Evolutionary conservation across 139 green algal genomes (phyloP), one percentile per base, ranked within the genome.

Genomic region (Chlorella sp.): DNA sequence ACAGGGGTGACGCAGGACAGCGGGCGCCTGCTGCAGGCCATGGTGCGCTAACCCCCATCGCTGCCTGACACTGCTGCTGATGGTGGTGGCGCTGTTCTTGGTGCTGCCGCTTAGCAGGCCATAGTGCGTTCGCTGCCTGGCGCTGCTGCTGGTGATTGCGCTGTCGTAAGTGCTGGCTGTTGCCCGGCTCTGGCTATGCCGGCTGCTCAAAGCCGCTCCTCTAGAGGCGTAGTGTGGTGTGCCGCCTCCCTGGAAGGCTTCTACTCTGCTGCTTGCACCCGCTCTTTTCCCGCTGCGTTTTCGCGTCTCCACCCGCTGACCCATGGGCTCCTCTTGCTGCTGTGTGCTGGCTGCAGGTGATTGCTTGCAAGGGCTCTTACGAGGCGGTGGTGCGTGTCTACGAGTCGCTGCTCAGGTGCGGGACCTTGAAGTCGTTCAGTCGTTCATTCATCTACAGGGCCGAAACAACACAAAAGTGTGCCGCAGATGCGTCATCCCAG

Each of bases 331-430:
- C 28, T 18, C 53, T 32, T 30, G 1, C 36, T 69, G 1, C 32
- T 16, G 21, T 37, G 2, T 48, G 19, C 61, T 16, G 36, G 21
- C 80, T 53, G 57, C 86, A 90, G 86, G 37, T 91, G 16, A 26
- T 12, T 12, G 88, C 88, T 2, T 93, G 89, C 66, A 28, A 60
- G 30, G 86, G 86, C 2, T 91, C 91, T 22, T 92, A 86, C 64
- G 90, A 93, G 53, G 83, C 86, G 11, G 82, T 85, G n/a, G 69
- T 94, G 18, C 88, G 83, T 19, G 66, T 69, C 15, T 93, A 93
- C 61, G 91, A 93, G 42, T 32, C 73, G 32, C 69, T 93, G 80
- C 87, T 93, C 64, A 87, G 86, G 76, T 86, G 36, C 0, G 86
- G 14, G n/a, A 14, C 22, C n/a, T n/a, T n/a, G n/a, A n/a, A n/a